Conservation (phyloP, 2,329 filamentous ascomycete genomes). For the Torrubiella hemipterigena region DNA sequence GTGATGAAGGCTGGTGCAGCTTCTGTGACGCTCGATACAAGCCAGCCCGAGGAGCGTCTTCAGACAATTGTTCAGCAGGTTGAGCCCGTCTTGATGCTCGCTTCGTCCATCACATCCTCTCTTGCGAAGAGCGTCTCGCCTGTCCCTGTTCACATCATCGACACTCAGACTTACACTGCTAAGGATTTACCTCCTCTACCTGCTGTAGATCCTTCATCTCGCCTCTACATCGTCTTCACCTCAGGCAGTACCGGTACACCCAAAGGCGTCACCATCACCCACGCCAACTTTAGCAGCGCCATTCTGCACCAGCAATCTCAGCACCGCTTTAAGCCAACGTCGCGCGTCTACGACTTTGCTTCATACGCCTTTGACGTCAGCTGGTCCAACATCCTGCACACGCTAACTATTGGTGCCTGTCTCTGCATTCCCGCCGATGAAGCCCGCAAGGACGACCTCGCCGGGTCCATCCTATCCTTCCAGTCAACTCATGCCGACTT, state of each 20-base stretch:
- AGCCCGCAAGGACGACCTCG: background rate
- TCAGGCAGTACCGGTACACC: slow-evolving; percentile 38
- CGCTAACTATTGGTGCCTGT: slow-evolving; percentile 4
- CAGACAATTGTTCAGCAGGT: slow-evolving; percentile 1
- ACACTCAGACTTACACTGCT: background rate
- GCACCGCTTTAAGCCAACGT: slow-evolving; percentile 1
- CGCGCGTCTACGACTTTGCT: slow-evolving; percentile 9
- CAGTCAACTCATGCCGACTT: background rate
- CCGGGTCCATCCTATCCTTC: background rate
- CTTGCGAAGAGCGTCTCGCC: background rate
- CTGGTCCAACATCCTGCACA: slow-evolving; percentile 3
- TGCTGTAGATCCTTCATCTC: background rate
- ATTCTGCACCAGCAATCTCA: slow-evolving; percentile 9
- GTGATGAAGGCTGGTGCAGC: slow-evolving; percentile 6
- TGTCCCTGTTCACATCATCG: slow-evolving; percentile 31
- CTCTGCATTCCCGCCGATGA: slow-evolving; percentile 4
- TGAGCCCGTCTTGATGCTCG: slow-evolving; percentile 2
- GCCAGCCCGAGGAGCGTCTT: slow-evolving; percentile 4
- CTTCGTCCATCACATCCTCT: slow-evolving; percentile 6
- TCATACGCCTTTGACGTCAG: slow-evolving; percentile 10
- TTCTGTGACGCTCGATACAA: slow-evolving; percentile 10
- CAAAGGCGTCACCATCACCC: slow-evolving; percentile 19
- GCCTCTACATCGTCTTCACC: slow-evolving; percentile 32
- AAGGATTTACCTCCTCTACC: slow-evolving; percentile 2
- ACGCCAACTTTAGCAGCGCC: slow-evolving; percentile 7